These are phyloP conservation scores for Pisolithus sp. DNA, from an alignment of 768 basidiomycete species.

Conservation along the genomic window DNA sequence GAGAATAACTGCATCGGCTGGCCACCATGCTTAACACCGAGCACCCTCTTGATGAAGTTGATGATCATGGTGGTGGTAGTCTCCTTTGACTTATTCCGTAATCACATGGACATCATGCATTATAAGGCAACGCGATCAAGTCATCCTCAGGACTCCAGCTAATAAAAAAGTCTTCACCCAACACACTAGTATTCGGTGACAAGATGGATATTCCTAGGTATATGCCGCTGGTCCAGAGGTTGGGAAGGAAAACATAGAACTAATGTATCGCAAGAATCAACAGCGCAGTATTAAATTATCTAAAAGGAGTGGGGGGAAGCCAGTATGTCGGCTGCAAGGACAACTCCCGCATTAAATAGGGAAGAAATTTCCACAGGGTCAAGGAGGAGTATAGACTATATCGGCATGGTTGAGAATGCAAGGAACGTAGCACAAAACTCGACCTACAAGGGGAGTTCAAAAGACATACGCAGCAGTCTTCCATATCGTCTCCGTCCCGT, in stretches of 20 bases:
- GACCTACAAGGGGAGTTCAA: constrained; percentile 6
- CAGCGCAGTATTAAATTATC: constrained; percentile 6
- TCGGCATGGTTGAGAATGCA: constrained; percentile 13
- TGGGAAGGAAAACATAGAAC: not conserved
- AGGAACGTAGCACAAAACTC: not conserved
- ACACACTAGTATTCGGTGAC: too few relatives aligned
- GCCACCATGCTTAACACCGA: not conserved
- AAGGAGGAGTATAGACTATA: constrained; percentile 6
- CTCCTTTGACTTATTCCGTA: too few relatives aligned
- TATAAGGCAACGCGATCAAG: too few relatives aligned
- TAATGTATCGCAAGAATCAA: constrained; percentile 6
- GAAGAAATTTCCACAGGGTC: constrained; percentile 8
- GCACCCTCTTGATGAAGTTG: not conserved
- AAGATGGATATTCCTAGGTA: too few relatives aligned
- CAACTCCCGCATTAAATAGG: constrained; percentile 27
- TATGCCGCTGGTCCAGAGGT: too few relatives aligned
- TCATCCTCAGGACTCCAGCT: too few relatives aligned
- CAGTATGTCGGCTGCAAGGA: constrained; percentile 9
- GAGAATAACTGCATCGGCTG: constrained; percentile 9
- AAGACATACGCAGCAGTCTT: not conserved
- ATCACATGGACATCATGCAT: too few relatives aligned
- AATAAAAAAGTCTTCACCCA: too few relatives aligned
- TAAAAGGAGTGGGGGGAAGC: constrained; percentile 1
- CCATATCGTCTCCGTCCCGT: constrained; percentile 2
- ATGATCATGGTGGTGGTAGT: not conserved